Evolutionary conservation across 768 basidiomycete genomes (phyloP).

Genomic region (Podaxis pistillaris): DNA sequence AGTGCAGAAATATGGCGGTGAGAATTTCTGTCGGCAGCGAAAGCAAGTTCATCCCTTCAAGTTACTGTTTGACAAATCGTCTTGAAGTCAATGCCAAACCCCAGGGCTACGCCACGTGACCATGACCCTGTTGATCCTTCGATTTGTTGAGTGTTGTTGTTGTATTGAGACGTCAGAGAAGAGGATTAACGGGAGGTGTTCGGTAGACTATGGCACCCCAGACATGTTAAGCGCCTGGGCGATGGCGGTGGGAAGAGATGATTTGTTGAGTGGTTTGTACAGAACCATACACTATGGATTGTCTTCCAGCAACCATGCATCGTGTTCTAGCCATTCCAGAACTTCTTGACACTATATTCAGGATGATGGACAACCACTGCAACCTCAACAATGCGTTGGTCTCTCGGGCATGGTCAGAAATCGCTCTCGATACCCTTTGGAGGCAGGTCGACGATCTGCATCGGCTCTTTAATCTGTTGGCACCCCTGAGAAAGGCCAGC

Average conservation of each 20-base stretch:
- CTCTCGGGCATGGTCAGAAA: slow-evolving; percentile 20
- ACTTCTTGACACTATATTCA: slow-evolving; percentile 19
- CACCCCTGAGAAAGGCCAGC: slow-evolving; percentile 12
- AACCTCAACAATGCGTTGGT: slow-evolving; percentile 19
- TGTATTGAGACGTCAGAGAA: too few relatives aligned
- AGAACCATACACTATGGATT: not conserved
- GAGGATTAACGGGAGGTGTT: too few relatives aligned
- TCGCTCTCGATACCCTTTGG: slow-evolving; percentile 22
- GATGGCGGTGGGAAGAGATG: too few relatives aligned
- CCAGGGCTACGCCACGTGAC: not conserved
- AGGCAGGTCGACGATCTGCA: slow-evolving; percentile 20
- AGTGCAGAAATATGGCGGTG: not conserved
- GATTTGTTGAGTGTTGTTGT: not conserved
- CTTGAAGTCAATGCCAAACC: too few relatives aligned
- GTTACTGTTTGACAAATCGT: too few relatives aligned
- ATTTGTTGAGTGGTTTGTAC: not conserved
- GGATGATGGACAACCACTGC: slow-evolving; percentile 15
- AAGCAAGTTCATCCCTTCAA: not conserved
- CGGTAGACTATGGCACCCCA: too few relatives aligned
- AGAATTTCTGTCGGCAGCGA: not conserved
- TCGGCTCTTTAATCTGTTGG: slow-evolving; percentile 19
- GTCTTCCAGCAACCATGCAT: slow-evolving; percentile 4
- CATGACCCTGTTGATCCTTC: not conserved
- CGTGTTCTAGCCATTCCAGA: slow-evolving; percentile 20
- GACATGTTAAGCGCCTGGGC: too few relatives aligned